phyloP scores from a whole-genome alignment of 768 basidiomycete genomes.

The Mycena leptocephala region DNA sequence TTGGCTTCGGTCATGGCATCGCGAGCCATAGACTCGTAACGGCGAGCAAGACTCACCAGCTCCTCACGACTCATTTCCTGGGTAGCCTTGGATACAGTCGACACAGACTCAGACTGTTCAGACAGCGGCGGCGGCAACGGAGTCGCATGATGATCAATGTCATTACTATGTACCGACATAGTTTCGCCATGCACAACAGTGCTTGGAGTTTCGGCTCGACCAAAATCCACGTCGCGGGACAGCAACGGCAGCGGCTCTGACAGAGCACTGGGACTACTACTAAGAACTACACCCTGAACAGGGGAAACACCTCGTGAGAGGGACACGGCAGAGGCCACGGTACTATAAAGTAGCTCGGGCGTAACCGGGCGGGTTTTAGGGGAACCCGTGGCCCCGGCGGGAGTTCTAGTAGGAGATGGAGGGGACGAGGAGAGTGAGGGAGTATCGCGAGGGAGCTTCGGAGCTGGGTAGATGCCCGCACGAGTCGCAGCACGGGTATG shows the following conservation, averaged over 20 bases:
- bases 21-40: conserved; percentile 4
- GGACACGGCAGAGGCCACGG: too few relatives aligned
- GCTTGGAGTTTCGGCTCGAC: background rate
- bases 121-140: background rate
- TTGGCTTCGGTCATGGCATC: conserved; percentile 10
- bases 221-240: background rate
- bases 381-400: conserved; percentile 7
- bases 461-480: too few relatives aligned
- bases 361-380: too few relatives aligned
- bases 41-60: conserved; percentile 13
- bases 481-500: too few relatives aligned
- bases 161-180: background rate
- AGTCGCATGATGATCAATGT: background rate
- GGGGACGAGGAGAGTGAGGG: background rate
- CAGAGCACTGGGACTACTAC: background rate
- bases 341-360: too few relatives aligned
- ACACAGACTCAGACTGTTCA: background rate
- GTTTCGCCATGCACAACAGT: background rate
- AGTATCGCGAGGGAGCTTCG: background rate
- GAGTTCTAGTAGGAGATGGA: background rate
- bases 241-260: background rate
- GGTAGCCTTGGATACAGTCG: background rate
- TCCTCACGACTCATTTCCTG: conserved; percentile 7
- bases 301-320: too few relatives aligned
- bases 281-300: background rate